Base-by-base conservation (phyloP, 768 basidiomycete species). In the Tricholoma furcatifolium region DNA sequence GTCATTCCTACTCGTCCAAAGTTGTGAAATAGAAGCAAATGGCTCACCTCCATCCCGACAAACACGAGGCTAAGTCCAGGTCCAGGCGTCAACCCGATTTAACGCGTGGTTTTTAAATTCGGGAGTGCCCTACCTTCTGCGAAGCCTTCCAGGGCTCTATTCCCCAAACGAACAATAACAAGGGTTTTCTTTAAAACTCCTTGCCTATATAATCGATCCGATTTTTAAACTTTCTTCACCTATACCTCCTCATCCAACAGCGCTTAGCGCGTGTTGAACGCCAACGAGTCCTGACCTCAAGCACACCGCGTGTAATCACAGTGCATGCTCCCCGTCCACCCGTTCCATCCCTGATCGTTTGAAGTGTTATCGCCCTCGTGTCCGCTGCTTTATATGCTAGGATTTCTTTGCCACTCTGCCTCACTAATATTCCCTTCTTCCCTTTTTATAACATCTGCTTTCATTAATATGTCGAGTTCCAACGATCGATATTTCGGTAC, bases 391-490 rank as follows among this genome's bases (percentile, higher is more conserved):
- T 73, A 74, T 74, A 70, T 72, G 72, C 65, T 62, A 69, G 73
- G 68, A 67, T 69, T 48, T 40, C 71, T 71, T 70, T 71, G 73
- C 70, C 69, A 70, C 74, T 78, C 68, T 69, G 62, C 68, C 71
- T 70, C 72, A 71, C 75, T 78, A 76, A 77, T 81, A 79, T 75
- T 78, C 71, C 75, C 71, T 69, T 30, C 70, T 74, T 73, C 67
- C 68, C 69, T 70, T 66, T 71, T 76, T 82, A 77, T 77, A 78
- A 75, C 79, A 79, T 77, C 77, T 75, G 67, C 72, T 74, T 73
- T 71, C 74, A 72, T 75, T 76, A 77, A 80, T 77, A 88, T 84
- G 85, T 82, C 86, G 71, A 81, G 74, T 74, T 80, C 80, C 69
- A 80, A 87, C 72, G 85, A 87, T 74, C 84, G 81, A 68, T 82